Conservation (phyloP, 129 eudicot species). For the Pseudognaphalium luteoalbum region DNA sequence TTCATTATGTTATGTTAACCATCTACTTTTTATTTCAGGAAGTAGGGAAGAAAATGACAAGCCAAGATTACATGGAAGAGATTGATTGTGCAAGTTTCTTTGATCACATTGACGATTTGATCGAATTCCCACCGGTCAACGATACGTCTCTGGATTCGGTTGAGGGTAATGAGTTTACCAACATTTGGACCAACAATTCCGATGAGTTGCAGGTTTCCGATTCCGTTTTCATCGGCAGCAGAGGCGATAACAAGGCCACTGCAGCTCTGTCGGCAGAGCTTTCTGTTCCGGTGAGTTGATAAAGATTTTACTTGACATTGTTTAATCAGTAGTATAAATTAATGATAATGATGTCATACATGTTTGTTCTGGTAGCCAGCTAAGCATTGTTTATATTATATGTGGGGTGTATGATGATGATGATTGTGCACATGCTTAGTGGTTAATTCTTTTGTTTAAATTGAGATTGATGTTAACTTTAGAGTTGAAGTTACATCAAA, state of each 20-base stretch:
- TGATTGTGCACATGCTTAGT: constrained; percentile 36
- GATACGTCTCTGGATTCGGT: constrained; percentile 39
- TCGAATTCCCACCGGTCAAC: constrained; percentile 67
- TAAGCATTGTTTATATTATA: constrained; percentile 19
- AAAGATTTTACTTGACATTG: not conserved
- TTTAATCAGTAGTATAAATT: constrained; percentile 4
- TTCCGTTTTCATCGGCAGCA: constrained; percentile 46
- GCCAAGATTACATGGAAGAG: constrained; percentile 62
- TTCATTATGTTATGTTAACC: not conserved
- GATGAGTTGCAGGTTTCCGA: constrained; percentile 47
- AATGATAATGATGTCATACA: constrained; percentile 21
- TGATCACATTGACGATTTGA: constrained; percentile 76
- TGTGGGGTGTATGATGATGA: constrained; percentile 15
- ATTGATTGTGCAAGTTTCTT: constrained; percentile 74
- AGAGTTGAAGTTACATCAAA: constrained; percentile 8
- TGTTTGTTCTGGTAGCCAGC: constrained; percentile 38
- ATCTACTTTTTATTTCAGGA: constrained; percentile 20
- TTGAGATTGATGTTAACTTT: constrained; percentile 13
- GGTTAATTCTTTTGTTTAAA: constrained; percentile 20
- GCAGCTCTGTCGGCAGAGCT: constrained; percentile 70
- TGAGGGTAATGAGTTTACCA: constrained; percentile 52
- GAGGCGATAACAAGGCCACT: constrained; percentile 23
- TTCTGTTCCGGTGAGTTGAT: constrained; percentile 73
- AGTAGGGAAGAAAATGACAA: constrained; percentile 37
- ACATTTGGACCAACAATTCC: constrained; percentile 50